Percentiles rank a stretch among this genome's conserved stretches.
Conservation (phyloP, 2,329 filamentous ascomycete genomes). For the Coniochaeta prunicola region DNA sequence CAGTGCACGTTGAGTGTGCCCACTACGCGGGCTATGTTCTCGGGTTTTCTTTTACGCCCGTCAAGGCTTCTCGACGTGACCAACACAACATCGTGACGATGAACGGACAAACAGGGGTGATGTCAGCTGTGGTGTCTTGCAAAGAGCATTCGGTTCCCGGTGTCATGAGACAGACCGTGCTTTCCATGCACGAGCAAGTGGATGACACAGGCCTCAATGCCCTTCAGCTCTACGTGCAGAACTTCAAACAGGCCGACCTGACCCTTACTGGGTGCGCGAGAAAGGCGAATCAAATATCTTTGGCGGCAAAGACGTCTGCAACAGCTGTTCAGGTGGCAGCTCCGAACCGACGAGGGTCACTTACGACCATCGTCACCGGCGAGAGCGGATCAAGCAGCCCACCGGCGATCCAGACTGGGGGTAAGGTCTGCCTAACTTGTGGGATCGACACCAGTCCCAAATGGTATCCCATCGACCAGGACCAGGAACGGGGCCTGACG, state of each 20-base stretch:
- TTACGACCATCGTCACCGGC: slow-evolving; percentile 27
- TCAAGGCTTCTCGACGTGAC: slow-evolving; percentile 83
- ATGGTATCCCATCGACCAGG: slow-evolving; percentile 58
- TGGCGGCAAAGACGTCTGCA: slow-evolving; percentile 48
- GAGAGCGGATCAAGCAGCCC: slow-evolving; percentile 15
- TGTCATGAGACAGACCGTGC: slow-evolving; percentile 41
- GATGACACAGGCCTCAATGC: slow-evolving; percentile 68
- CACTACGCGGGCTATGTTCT: slow-evolving; percentile 74
- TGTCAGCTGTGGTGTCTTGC: slow-evolving; percentile 86
- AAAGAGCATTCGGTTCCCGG: slow-evolving; percentile 61
- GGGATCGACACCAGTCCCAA: slow-evolving; percentile 65
- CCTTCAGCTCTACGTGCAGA: slow-evolving; percentile 78
- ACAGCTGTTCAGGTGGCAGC: slow-evolving; percentile 31
- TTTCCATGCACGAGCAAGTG: slow-evolving; percentile 71
- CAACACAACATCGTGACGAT: slow-evolving; percentile 73
- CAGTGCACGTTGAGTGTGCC: slow-evolving; percentile 86
- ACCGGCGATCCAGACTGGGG: slow-evolving; percentile 27
- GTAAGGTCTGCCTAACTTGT: slow-evolving; percentile 57
- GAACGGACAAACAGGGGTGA: slow-evolving; percentile 71
- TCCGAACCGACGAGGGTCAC: slow-evolving; percentile 48
- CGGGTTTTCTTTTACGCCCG: slow-evolving; percentile 83
- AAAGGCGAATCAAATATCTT: slow-evolving; percentile 74
- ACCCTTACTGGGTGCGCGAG: slow-evolving; percentile 85
- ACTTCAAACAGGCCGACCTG: slow-evolving; percentile 91
- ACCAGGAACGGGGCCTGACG: slow-evolving; percentile 42